Base-by-base conservation (phyloP, 2,329 filamentous ascomycete species). In the Cercospora brassicicola region DNA sequence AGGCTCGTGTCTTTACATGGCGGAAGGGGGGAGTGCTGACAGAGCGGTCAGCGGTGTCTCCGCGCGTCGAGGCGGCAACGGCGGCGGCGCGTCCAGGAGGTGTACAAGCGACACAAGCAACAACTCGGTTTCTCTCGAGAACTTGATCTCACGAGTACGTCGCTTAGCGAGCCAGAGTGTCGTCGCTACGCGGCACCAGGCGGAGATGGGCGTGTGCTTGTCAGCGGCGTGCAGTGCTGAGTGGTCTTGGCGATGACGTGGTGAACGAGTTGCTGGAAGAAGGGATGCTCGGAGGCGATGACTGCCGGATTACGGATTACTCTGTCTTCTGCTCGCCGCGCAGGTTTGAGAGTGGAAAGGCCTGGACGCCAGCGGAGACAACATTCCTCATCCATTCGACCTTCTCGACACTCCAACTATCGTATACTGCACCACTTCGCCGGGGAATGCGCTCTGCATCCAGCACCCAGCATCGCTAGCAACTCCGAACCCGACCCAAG, bases 1-100 rank as follows among this genome's bases (percentile, higher is more conserved):
- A 36, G 55, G 55, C 55, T 59, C 28, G 30, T 20, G 55, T 59
- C 33, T 23, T 64, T 3, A 45, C 62, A 64, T 64, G 48, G 26
- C 30, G 28, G 31, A 33, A 13, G 48, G 11, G 48, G 13, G 13
- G 1, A 10, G 18, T 7, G 18, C 18, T 23, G 45, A 23, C 45
- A 23, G 45, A 51, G 45, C 18, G 45, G 45, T 20, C 45, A 7
- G 45, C 45, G 18, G 36, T 15, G 36, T 39, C 36, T 15, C 5
- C 36, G 36, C 36, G 36, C 36, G 45, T 48, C 42, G 18, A 18
- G 13, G 42, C 42, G 15, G 45, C 45, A 23, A 9, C 18, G 10
- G 8, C 31, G 10, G 10, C 31, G 31, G 9, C 9, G 30, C 15
- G 42, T 20, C n/a, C 2, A 45, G 42, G n/a, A 8, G n/a, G n/a